These are phyloP conservation scores for Microthyrium microscopicum DNA, from an alignment of 2,329 filamentous ascomycete genomes.

Conservation along the genomic window DNA sequence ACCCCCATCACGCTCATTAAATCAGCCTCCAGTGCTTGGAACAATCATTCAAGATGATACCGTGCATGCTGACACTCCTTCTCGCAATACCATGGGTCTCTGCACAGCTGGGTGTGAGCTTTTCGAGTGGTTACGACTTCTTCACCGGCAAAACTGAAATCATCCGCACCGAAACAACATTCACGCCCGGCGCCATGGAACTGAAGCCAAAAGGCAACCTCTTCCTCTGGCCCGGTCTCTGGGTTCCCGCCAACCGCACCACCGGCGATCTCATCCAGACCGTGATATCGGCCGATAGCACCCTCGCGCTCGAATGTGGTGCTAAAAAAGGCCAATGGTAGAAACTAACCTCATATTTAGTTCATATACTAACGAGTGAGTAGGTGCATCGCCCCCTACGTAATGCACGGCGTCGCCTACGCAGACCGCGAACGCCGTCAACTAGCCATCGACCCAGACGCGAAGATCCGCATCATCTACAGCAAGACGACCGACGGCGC, in stretches of 20 bases:
- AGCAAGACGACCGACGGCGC: background rate
- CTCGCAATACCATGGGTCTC: no score
- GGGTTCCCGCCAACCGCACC: no score
- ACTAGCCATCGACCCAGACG: background rate
- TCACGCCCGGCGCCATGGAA: constrained; percentile 1
- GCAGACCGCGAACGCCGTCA: background rate
- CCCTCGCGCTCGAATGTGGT: background rate
- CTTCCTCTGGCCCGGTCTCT: background rate
- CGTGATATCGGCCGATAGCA: background rate
- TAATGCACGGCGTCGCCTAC: constrained; percentile 1
- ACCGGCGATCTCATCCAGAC: constrained; percentile 1
- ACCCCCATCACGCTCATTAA: no score
- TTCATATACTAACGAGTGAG: background rate
- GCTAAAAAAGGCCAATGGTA: constrained; percentile 1
- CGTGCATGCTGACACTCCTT: no score
- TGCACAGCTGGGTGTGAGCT: constrained; percentile 1
- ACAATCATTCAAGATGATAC: no score
- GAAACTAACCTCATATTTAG: background rate
- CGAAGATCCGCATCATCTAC: constrained; percentile 1
- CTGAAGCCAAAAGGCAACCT: background rate
- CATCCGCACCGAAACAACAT: constrained; percentile 1
- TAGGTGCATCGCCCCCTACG: background rate
- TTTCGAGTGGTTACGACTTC: background rate
- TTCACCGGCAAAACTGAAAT: background rate
- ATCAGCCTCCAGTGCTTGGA: no score